Evolutionary conservation across 352 stramenopile genomes (phyloP).

Genomic region (Phytophthora hibernalis): DNA sequence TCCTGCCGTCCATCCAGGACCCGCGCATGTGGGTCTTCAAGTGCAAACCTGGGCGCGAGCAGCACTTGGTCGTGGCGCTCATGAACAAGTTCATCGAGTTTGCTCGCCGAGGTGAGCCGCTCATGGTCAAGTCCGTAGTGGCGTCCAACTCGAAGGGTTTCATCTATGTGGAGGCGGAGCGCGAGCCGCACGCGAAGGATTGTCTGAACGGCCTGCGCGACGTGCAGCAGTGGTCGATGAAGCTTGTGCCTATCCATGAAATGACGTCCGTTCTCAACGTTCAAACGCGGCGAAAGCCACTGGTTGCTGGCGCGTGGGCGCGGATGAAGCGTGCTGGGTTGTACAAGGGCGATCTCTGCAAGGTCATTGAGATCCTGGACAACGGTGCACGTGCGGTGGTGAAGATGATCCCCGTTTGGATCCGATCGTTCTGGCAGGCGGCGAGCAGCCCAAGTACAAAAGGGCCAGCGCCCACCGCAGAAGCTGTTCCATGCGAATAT

Average conservation of each 20-base stretch:
- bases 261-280: conserved; percentile 92
- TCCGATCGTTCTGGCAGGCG: conserved; percentile 72
- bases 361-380: conserved; percentile 89
- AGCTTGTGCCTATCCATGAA: conserved; percentile 89
- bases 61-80: conserved; percentile 86
- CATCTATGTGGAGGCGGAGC: conserved; percentile 90
- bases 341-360: conserved; percentile 90
- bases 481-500: conserved; percentile 85
- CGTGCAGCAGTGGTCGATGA: conserved; percentile 90
- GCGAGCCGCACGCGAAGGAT: conserved; percentile 87
- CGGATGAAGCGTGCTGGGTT: conserved; percentile 87
- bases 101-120: conserved; percentile 77
- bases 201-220: conserved; percentile 86
- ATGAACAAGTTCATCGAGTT: conserved; percentile 94
- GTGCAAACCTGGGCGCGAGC: conserved; percentile 89
- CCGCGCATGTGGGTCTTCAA: conserved; percentile 93
- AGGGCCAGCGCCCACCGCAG: conserved; percentile 85
- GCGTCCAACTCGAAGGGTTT: conserved; percentile 90
- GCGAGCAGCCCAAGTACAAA: conserved; percentile 91
- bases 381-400: conserved; percentile 85
- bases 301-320: conserved; percentile 81
- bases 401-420: conserved; percentile 89
- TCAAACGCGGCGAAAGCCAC: conserved; percentile 84
- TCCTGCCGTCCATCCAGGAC: conserved; percentile 89
- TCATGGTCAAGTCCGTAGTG: conserved; percentile 89